Conservation (phyloP, 164 flowering plant species). For the Dillenia suffruticosa region DNA sequence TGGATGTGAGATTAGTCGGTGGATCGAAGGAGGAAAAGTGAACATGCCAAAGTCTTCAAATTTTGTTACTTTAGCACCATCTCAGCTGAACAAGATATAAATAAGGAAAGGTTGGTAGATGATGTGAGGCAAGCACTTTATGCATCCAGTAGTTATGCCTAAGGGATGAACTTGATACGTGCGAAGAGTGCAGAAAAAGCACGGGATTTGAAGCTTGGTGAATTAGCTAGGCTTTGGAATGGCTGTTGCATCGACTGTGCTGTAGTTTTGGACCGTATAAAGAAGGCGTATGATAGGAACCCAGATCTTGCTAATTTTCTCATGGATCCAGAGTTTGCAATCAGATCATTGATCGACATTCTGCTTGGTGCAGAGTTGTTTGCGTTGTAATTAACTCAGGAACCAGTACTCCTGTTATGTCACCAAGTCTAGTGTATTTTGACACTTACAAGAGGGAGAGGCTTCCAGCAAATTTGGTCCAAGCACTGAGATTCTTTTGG, state of each 20-base stretch:
- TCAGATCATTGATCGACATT: constrained; percentile 59
- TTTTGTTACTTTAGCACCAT: constrained; percentile 38
- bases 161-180: constrained; percentile 70
- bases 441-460: constrained; percentile 59
- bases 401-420: constrained; percentile 70
- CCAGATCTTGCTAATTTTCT: constrained; percentile 58
- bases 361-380: constrained; percentile 66
- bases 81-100: constrained; percentile 33
- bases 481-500: constrained; percentile 77
- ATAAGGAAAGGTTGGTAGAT: constrained; percentile 53
- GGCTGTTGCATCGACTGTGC: constrained; percentile 76
- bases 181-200: constrained; percentile 70
- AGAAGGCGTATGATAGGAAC: constrained; percentile 68
- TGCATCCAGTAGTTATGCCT: constrained; percentile 74
- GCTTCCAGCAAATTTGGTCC: constrained; percentile 70
- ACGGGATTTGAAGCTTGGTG: constrained; percentile 59
- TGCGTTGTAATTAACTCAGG: constrained; percentile 62
- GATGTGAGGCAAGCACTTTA: constrained; percentile 69
- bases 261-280: constrained; percentile 59
- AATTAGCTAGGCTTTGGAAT: constrained; percentile 73
- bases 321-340: constrained; percentile 71
- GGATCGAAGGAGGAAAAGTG: constrained; percentile 65
- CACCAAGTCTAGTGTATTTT: constrained; percentile 60
- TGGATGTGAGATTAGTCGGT: constrained; percentile 67
- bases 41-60: constrained; percentile 57